Conservation (phyloP, 768 basidiomycete species). For the Amanita exitialis region DNA sequence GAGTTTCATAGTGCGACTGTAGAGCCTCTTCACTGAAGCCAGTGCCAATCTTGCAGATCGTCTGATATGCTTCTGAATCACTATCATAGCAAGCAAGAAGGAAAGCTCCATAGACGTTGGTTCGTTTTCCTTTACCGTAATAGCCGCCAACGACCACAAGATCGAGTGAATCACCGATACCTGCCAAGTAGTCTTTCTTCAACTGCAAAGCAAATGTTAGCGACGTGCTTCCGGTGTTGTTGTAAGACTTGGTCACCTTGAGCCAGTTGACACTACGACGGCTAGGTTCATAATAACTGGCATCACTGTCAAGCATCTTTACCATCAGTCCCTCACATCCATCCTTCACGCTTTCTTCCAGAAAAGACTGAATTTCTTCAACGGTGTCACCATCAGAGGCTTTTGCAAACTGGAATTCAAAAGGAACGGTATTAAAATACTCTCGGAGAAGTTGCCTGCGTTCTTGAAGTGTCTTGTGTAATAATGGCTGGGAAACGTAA, state of each 20-base stretch:
- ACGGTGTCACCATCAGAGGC: slow-evolving; percentile 81
- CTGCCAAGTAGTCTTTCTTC: slow-evolving; percentile 97
- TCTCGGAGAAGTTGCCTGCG: slow-evolving; percentile 68
- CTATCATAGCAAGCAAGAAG: slow-evolving; percentile 94
- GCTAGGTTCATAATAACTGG: slow-evolving; percentile 93
- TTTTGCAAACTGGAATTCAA: slow-evolving; percentile 91
- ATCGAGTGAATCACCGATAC: slow-evolving; percentile 94
- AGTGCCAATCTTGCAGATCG: slow-evolving; percentile 98
- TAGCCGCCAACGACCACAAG: slow-evolving; percentile 97
- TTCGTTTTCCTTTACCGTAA: slow-evolving; percentile 96
- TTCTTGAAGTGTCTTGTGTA: slow-evolving; percentile 64
- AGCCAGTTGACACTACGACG: slow-evolving; percentile 95
- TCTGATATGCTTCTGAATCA: slow-evolving; percentile 91
- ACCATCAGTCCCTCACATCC: slow-evolving; percentile 99
- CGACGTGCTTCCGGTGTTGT: not conserved
- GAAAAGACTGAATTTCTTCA: slow-evolving; percentile 90
- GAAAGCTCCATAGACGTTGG: slow-evolving; percentile 96
- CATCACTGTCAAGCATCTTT: slow-evolving; percentile 91
- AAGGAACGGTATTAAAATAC: slow-evolving; percentile 73
- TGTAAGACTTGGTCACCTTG: slow-evolving; percentile 48
- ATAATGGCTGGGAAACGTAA: slow-evolving; percentile 50
- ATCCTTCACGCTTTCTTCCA: slow-evolving; percentile 96
- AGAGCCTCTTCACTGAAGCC: slow-evolving; percentile 93
- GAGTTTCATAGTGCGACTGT: slow-evolving; percentile 66
- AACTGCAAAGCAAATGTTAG: slow-evolving; percentile 40